Percentiles rank a stretch among this genome's conserved stretches.
Conservation (phyloP, 306 rosid genomes). For the Abrus precatorius region DNA sequence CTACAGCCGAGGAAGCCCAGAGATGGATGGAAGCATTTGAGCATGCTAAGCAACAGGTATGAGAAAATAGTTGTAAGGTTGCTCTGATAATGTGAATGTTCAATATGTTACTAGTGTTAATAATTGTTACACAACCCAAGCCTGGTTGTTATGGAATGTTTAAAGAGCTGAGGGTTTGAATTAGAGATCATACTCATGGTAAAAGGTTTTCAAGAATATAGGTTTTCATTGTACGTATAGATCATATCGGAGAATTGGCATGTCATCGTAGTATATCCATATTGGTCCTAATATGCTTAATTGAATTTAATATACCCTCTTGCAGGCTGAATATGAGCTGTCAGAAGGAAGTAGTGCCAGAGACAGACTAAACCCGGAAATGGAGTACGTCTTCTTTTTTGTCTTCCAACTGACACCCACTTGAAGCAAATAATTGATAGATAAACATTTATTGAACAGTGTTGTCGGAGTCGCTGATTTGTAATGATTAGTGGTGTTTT, state of each 20-base stretch:
- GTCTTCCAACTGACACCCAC: neutral
- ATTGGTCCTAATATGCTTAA: constrained; percentile 26
- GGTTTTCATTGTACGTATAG: neutral
- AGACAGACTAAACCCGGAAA: constrained; percentile 71
- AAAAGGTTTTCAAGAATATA: neutral
- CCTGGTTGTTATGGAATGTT: neutral
- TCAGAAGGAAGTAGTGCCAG: constrained; percentile 60
- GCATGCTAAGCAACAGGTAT: constrained; percentile 93
- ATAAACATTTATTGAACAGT: neutral
- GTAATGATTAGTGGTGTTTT: constrained; percentile 12
- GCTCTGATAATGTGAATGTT: neutral
- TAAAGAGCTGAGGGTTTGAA: neutral
- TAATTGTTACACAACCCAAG: constrained; percentile 8
- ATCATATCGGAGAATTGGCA: constrained; percentile 12
- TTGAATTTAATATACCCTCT: constrained; percentile 40
- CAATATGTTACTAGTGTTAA: neutral
- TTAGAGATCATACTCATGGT: neutral
- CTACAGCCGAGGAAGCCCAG: constrained; percentile 75
- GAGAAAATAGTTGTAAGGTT: constrained; percentile 38
- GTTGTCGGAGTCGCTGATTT: neutral
- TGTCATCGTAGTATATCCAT: neutral
- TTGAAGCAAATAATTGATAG: constrained; percentile 1
- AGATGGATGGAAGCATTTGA: constrained; percentile 95
- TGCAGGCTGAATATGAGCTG: constrained; percentile 84
- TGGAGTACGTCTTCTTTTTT: constrained; percentile 68